phyloP scores from a whole-genome alignment of 352 stramenopile genomes.

The Aphanomyces invadans region DNA sequence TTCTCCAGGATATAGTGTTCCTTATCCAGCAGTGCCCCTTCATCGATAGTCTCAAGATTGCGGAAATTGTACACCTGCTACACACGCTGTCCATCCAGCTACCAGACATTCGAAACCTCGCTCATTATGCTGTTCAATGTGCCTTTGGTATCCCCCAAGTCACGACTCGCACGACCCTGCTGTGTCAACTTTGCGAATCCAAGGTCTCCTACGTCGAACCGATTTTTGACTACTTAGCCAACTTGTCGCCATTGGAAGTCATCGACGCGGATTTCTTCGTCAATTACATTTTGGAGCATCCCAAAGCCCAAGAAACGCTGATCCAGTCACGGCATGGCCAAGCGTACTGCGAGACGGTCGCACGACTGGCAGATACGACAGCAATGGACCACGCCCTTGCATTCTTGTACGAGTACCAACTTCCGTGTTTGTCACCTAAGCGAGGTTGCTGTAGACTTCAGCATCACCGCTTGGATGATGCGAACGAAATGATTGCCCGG shows the following conservation, averaged over 20 bases:
- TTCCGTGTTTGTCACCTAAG: background rate
- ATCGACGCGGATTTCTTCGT: constrained; percentile 12
- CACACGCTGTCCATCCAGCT: background rate
- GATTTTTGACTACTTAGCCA: constrained; percentile 12
- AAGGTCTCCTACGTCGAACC: constrained; percentile 1
- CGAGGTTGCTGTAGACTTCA: background rate
- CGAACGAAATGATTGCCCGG: constrained; percentile 4
- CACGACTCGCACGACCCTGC: background rate
- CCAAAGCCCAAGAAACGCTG: background rate
- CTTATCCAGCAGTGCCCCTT: constrained; percentile 52
- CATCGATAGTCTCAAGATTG: constrained; percentile 47
- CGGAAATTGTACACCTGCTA: constrained; percentile 31
- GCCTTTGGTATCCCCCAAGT: constrained; percentile 5
- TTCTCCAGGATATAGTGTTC: constrained; percentile 32
- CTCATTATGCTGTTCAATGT: constrained; percentile 1
- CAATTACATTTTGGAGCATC: background rate
- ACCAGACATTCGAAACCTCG: background rate
- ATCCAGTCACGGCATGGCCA: background rate
- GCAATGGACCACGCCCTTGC: constrained; percentile 17
- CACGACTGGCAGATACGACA: background rate
- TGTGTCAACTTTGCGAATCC: background rate
- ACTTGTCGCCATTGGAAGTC: constrained; percentile 5
- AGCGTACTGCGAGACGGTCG: constrained; percentile 8
- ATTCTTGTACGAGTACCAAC: background rate
- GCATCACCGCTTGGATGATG: constrained; percentile 15